Conservation (phyloP, 2,329 filamentous ascomycete species). For the Acarospora socialis region DNA sequence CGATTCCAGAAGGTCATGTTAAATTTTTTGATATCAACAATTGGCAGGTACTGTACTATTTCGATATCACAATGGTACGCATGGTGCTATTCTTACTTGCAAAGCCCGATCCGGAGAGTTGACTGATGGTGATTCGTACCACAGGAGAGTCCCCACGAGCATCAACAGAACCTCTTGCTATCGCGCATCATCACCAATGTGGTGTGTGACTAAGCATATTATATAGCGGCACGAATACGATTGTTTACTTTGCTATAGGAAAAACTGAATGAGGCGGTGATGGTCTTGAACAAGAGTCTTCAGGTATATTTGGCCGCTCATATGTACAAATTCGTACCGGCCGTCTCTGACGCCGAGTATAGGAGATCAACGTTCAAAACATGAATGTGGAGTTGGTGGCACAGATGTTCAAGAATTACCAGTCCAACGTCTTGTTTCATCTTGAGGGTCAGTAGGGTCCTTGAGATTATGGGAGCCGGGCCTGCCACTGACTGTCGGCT, state of each 20-base stretch:
- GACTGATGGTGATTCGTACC: constrained; percentile 1
- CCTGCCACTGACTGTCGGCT: constrained; percentile 6
- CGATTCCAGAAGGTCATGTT: no score
- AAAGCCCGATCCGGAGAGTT: not conserved
- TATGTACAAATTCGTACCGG: not conserved
- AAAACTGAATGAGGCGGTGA: constrained; percentile 88
- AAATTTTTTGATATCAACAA: no score
- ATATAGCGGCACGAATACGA: constrained; percentile 11
- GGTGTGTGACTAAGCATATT: constrained; percentile 40
- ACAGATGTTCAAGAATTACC: constrained; percentile 99
- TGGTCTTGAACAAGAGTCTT: constrained; percentile 83
- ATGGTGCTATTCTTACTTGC: not conserved
- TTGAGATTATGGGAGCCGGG: not conserved
- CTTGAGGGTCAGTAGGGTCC: constrained; percentile 57
- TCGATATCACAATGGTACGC: constrained; percentile 9
- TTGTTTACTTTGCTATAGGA: constrained; percentile 43
- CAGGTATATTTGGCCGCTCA: constrained; percentile 42
- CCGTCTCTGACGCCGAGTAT: constrained; percentile 6
- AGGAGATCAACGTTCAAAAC: constrained; percentile 97
- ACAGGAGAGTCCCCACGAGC: constrained; percentile 89
- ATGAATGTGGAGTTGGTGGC: constrained; percentile 98
- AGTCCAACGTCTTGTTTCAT: constrained; percentile 94
- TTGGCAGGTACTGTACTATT: no score
- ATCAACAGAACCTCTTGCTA: constrained; percentile 86
- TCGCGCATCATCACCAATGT: constrained; percentile 96